These are phyloP conservation scores for Hibiscus mutabilis DNA, from an alignment of 345 rosid genomes.

Conservation along the genomic window DNA sequence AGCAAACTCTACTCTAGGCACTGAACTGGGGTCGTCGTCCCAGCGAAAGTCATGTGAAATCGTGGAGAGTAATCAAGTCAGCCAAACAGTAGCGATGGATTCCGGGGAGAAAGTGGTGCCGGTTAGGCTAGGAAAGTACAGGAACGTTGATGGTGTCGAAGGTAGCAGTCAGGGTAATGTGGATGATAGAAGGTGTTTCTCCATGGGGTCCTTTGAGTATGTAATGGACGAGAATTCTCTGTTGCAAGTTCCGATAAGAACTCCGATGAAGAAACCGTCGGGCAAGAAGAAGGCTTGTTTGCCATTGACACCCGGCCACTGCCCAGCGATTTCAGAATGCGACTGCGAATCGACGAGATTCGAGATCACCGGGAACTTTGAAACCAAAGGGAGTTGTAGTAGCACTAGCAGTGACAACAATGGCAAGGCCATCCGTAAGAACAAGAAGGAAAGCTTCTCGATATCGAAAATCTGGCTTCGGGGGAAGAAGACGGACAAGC, in stretches of 20 bases:
- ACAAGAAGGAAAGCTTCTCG: conserved; percentile 67
- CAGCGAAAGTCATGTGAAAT: conserved; percentile 34
- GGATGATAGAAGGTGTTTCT: conserved; percentile 75
- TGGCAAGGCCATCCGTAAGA: conserved; percentile 22
- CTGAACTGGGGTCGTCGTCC: conserved; percentile 40
- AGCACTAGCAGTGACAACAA: neutral
- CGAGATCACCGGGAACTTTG: conserved; percentile 20
- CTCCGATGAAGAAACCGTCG: conserved; percentile 50
- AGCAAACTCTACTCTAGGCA: conserved; percentile 40
- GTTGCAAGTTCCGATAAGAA: conserved; percentile 69
- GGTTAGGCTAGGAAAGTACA: conserved; percentile 84
- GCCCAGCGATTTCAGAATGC: conserved; percentile 59
- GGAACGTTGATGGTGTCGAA: conserved; percentile 59
- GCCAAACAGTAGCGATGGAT: conserved; percentile 20
- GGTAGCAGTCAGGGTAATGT: conserved; percentile 31
- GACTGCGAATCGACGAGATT: conserved; percentile 59
- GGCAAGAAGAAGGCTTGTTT: conserved; percentile 47
- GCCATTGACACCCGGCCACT: conserved; percentile 57
- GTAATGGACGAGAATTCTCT: conserved; percentile 70
- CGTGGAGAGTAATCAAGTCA: conserved; percentile 21
- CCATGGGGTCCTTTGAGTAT: conserved; percentile 98
- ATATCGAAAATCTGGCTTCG: conserved; percentile 84
- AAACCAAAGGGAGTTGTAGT: conserved; percentile 12
- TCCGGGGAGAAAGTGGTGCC: conserved; percentile 63
- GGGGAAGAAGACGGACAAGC: conserved; percentile 61